Percentiles rank a stretch among this genome's conserved stretches.
phyloP scores from a whole-genome alignment of 306 rosid genomes.

The Cajanus cajan region DNA sequence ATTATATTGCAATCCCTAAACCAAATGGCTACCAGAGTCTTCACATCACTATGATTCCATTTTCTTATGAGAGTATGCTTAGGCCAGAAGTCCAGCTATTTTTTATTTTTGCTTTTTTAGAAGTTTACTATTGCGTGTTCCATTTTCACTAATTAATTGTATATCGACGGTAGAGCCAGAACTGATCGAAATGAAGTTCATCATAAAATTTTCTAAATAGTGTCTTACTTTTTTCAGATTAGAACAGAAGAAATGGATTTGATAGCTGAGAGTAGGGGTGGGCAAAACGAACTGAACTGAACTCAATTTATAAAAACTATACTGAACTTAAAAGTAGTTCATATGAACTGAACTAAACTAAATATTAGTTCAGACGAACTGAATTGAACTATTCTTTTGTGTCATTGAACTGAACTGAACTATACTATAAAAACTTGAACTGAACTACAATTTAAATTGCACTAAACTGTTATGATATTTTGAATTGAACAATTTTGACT shows the following conservation, averaged over 20 bases:
- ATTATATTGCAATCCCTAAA: slow-evolving; percentile 95
- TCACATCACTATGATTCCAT: slow-evolving; percentile 91
- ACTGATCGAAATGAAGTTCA: slow-evolving; percentile 17
- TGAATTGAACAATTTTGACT: too few relatives aligned
- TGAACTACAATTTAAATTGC: too few relatives aligned
- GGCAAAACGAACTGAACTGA: too few relatives aligned
- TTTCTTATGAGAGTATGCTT: slow-evolving; percentile 92
- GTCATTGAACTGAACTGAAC: too few relatives aligned
- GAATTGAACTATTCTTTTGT: too few relatives aligned
- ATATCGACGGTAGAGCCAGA: not conserved
- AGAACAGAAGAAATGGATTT: slow-evolving; percentile 97
- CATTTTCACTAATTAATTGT: slow-evolving; percentile 18
- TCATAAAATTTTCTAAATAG: not conserved
- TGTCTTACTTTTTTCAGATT: slow-evolving; percentile 56
- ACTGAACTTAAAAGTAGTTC: too few relatives aligned
- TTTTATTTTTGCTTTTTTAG: not conserved
- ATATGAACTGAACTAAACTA: too few relatives aligned
- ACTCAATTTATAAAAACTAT: too few relatives aligned
- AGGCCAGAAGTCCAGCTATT: slow-evolving; percentile 94
- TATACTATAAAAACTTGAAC: too few relatives aligned
- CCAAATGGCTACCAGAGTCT: slow-evolving; percentile 99
- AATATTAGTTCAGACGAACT: too few relatives aligned
- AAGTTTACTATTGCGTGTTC: slow-evolving; percentile 4
- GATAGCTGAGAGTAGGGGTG: slow-evolving; percentile 97
- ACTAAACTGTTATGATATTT: too few relatives aligned